phyloP scores from a whole-genome alignment of 441 rosid species.

The Pelargonium cotyledonis region DNA sequence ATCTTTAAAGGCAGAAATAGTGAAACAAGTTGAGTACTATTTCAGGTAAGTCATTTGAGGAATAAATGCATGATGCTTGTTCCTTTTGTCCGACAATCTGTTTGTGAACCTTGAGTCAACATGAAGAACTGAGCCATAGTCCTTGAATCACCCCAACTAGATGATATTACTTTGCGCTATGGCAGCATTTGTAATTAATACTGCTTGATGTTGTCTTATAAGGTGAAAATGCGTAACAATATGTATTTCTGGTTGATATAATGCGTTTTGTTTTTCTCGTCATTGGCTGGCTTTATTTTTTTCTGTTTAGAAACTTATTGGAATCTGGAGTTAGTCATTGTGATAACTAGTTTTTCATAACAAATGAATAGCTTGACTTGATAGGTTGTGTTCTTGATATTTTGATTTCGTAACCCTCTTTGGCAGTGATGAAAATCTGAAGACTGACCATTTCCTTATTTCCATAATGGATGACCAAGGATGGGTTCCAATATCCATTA shows the following conservation, averaged over 20 bases:
- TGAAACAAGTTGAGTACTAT: slow-evolving; percentile 81
- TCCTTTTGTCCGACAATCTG: neutral
- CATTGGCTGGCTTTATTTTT: neutral
- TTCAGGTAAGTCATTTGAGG: slow-evolving; percentile 56
- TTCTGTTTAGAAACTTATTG: neutral
- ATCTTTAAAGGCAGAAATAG: slow-evolving; percentile 47
- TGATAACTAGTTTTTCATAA: neutral
- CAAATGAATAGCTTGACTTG: neutral
- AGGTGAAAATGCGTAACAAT: neutral
- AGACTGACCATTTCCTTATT: slow-evolving; percentile 52
- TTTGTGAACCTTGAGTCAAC: neutral
- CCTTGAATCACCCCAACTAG: neutral
- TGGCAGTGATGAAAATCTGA: slow-evolving; percentile 83
- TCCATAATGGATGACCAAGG: slow-evolving; percentile 89
- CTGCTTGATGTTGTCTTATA: neutral
- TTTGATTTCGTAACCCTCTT: slow-evolving; percentile 19
- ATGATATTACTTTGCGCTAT: neutral
- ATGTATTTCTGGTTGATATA: neutral
- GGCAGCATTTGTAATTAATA: neutral
- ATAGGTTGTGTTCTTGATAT: neutral
- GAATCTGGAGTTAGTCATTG: neutral
- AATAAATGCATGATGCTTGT: neutral
- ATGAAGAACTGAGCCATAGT: neutral
- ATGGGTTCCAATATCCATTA: slow-evolving; percentile 65
- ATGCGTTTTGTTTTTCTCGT: neutral